Evolutionary conservation across 2,329 filamentous ascomycete species (phyloP), one percentile per base, ranked within the genome.

Genomic region (Penicillium sp.): DNA sequence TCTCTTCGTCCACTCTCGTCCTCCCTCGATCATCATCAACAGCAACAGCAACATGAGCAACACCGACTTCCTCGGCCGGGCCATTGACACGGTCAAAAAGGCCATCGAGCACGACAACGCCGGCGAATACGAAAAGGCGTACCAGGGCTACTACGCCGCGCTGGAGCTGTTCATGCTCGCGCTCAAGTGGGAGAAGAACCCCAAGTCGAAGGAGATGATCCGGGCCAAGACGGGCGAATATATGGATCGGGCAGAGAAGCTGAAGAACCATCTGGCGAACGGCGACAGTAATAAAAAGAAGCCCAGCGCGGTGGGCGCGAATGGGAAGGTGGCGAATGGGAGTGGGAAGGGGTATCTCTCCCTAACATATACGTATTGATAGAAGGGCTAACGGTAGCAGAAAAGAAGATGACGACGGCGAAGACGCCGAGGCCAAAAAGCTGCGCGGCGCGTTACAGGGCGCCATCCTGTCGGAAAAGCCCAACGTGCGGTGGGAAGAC

Each of bases 111-210:
- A 89, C 66, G 94, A 99, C 79, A 96, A 93, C 64, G 89, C 90
- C 47, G 92, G 91, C 71, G 91, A 97, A 72, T 99, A 99, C 77
- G 91, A 97, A 68, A 93, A 95, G 75, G 94, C 94, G 56, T 97
- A 97, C 74, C 90, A 96, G 71, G 83, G 89, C 61, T 99, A 99
- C 83, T 97, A 96, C 80, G 87, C 91, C 65, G 88, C 93, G 52
- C 89, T 99, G 65, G 93, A 99, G 77, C 85, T 97, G 58, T 99
- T 97, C 81, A 96, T 99, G 89, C 89, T 97, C 60, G 94, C 94
- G 33, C 83, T 99, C 59, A 99, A 99, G 81, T 99, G 93, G 93
- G 94, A 99, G 79, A 99, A 97, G 83, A 97, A 97, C 78, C 86
- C 89, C 62, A 93, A 92, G 66, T 92, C 91, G 62, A 97, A 97